Percentiles rank a stretch among this genome's conserved stretches.
Conservation (phyloP, 2,329 filamentous ascomycete genomes). For the Venturia carpophila region DNA sequence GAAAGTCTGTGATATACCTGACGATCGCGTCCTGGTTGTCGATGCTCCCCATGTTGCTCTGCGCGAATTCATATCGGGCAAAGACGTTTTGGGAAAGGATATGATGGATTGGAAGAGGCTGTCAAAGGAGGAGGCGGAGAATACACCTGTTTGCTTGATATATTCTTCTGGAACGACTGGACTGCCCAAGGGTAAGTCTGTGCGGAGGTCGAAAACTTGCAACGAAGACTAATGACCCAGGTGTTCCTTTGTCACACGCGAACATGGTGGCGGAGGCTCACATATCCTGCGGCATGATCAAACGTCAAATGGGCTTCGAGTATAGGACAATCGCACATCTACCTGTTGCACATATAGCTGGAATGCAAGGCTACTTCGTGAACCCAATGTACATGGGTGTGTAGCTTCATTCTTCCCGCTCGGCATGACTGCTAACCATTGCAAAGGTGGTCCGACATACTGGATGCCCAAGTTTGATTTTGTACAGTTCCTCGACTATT, state of each 20-base stretch:
- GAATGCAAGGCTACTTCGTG: constrained; percentile 41
- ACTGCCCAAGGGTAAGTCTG: constrained; percentile 35
- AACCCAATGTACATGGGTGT: constrained; percentile 34
- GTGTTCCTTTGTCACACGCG: constrained; percentile 37
- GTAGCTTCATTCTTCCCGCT: not conserved
- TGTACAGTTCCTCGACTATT: constrained; percentile 46
- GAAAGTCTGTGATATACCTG: constrained; percentile 40
- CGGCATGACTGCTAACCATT: not conserved
- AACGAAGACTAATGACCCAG: constrained; percentile 19
- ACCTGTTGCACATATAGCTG: constrained; percentile 42
- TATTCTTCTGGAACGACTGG: constrained; percentile 44
- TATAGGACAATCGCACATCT: constrained; percentile 40
- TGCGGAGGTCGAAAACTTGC: not conserved
- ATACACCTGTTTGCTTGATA: constrained; percentile 39
- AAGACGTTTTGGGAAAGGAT: constrained; percentile 30
- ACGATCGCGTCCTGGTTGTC: constrained; percentile 45
- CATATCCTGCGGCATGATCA: constrained; percentile 29
- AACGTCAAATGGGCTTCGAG: constrained; percentile 28
- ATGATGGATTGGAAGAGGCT: constrained; percentile 47
- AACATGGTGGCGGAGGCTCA: constrained; percentile 37
- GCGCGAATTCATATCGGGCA: constrained; percentile 28
- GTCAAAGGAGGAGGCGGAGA: constrained; percentile 39
- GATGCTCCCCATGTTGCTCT: constrained; percentile 35
- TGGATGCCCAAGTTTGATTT: constrained; percentile 59
- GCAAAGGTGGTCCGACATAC: constrained; percentile 38